phyloP scores from a whole-genome alignment of 2,329 filamentous ascomycete species.

The Claviceps monticola region DNA sequence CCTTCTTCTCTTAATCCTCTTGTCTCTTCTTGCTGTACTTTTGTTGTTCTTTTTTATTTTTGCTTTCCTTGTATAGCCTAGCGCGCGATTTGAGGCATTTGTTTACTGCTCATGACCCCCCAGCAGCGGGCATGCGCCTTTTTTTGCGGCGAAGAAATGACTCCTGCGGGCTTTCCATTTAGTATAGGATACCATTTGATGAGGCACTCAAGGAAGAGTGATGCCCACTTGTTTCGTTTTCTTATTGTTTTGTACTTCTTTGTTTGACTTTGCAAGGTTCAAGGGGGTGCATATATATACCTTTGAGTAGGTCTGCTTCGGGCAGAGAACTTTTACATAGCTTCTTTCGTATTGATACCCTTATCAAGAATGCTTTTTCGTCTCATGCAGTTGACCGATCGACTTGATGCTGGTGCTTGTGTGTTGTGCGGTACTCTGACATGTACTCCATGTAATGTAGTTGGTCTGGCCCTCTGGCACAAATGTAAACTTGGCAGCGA shows the following conservation, averaged over 20 bases:
- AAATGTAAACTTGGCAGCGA: too few species aligned
- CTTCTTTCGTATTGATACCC: constrained; percentile 1
- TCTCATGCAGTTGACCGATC: too few species aligned
- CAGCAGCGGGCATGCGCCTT: background rate
- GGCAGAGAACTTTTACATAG: constrained; percentile 1
- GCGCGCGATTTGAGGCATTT: background rate
- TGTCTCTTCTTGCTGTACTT: background rate
- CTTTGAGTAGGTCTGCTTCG: constrained; percentile 2
- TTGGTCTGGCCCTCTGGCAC: too few species aligned
- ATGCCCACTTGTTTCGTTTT: background rate
- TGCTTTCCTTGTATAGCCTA: background rate
- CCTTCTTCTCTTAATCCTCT: background rate
- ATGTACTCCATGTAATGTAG: too few species aligned
- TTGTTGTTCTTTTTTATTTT: background rate
- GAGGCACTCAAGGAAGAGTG: constrained; percentile 1
- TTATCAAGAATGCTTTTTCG: too few species aligned
- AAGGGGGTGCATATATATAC: background rate
- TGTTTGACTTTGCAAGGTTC: background rate
- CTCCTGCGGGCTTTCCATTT: background rate
- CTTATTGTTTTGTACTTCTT: background rate
- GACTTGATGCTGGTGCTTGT: too few species aligned
- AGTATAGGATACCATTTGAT: constrained; percentile 6
- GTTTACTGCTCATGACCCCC: too few species aligned
- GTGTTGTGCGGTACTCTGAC: too few species aligned
- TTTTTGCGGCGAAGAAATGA: background rate